Conservation (phyloP, 352 stramenopile genomes). For the Phytophthora ohioensis region DNA sequence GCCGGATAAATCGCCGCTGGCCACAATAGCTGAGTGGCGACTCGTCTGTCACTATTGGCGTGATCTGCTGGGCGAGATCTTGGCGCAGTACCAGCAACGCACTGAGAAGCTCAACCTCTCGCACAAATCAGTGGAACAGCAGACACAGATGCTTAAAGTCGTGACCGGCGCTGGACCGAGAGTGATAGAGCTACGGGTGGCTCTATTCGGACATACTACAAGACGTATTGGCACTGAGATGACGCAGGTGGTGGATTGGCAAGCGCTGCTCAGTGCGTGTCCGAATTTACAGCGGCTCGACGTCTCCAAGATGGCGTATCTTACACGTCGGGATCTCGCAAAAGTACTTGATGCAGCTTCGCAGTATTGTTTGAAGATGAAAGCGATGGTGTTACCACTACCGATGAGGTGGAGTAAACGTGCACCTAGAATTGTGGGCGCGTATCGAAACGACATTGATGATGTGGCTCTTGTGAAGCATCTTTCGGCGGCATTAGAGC, state of each 20-base stretch:
- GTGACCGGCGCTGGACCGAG: constrained; percentile 29
- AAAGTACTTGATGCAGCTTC: constrained; percentile 50
- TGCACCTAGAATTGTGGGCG: constrained; percentile 26
- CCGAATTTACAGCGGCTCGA: constrained; percentile 61
- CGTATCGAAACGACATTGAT: constrained; percentile 34
- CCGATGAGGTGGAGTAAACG: constrained; percentile 54
- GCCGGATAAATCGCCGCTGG: constrained; percentile 48
- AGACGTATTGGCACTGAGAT: constrained; percentile 33
- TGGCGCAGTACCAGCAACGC: constrained; percentile 50
- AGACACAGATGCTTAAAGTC: constrained; percentile 31
- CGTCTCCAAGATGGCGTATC: constrained; percentile 59
- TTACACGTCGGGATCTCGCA: constrained; percentile 50
- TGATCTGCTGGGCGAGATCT: constrained; percentile 56
- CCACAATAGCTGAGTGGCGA: constrained; percentile 48
- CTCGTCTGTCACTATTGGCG: constrained; percentile 59
- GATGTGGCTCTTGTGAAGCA: constrained; percentile 41
- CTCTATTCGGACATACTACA: constrained; percentile 62
- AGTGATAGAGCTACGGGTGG: constrained; percentile 54
- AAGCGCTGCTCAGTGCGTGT: constrained; percentile 41
- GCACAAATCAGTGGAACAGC: constrained; percentile 46
- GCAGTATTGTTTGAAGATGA: constrained; percentile 53
- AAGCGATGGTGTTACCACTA: constrained; percentile 52
- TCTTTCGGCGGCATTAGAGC: constrained; percentile 46
- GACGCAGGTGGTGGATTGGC: constrained; percentile 51
- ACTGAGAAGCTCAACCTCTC: constrained; percentile 59